Conservation (phyloP, 495 filamentous ascomycete species). For the Neurospora sp. region DNA sequence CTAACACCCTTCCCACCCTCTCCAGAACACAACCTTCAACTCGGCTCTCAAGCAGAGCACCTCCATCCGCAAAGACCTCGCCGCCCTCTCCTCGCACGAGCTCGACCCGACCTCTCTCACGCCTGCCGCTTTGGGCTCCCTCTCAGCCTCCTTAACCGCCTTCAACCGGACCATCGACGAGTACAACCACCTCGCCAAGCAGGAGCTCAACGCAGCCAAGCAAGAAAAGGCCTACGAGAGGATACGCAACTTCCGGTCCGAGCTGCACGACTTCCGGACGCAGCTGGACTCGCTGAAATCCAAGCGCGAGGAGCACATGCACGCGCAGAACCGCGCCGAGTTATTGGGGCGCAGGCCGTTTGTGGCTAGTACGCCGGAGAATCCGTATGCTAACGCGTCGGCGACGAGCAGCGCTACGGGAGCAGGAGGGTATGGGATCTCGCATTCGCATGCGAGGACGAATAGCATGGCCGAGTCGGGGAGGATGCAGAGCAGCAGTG, state of each 20-base stretch:
- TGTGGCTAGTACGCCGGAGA: conserved; percentile 80
- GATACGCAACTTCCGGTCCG: conserved; percentile 72
- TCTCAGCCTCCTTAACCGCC: conserved; percentile 75
- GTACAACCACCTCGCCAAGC: conserved; percentile 74
- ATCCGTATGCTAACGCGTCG: conserved; percentile 53
- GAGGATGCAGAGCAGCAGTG: conserved; percentile 22
- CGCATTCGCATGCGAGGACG: conserved; percentile 22
- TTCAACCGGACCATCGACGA: conserved; percentile 89
- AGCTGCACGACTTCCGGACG: conserved; percentile 67
- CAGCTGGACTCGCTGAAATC: conserved; percentile 68
- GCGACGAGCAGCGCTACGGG: conserved; percentile 21
- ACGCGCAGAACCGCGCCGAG: conserved; percentile 66
- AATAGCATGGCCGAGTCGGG: conserved; percentile 16
- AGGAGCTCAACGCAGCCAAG: conserved; percentile 77
- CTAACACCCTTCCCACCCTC: not conserved
- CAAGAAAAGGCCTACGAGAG: conserved; percentile 84
- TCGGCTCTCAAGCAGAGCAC: conserved; percentile 89
- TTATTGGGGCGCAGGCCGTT: conserved; percentile 87
- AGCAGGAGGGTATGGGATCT: conserved; percentile 13
- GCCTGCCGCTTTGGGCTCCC: conserved; percentile 29
- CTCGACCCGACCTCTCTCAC: conserved; percentile 40
- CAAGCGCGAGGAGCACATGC: conserved; percentile 63
- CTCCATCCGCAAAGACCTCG: conserved; percentile 74
- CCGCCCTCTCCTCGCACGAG: conserved; percentile 55
- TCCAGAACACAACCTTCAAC: conserved; percentile 84